These are phyloP conservation scores for Didymella exigua DNA, from an alignment of 2,329 filamentous ascomycete species.

Conservation along the genomic window DNA sequence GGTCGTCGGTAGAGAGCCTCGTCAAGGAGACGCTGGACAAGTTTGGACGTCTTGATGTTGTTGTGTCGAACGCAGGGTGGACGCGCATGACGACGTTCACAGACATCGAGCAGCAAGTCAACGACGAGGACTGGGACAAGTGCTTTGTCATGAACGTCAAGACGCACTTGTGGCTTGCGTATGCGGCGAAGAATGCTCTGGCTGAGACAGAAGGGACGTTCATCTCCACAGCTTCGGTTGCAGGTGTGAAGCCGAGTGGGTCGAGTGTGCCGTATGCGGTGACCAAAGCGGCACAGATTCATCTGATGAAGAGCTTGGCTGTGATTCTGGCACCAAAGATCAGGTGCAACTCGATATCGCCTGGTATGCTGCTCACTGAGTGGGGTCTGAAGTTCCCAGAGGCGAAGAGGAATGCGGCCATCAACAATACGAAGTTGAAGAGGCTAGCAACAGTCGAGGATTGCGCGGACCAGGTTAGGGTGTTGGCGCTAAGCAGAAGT, in stretches of 20 bases:
- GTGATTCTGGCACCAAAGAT: conserved; percentile 66
- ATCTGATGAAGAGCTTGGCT: conserved; percentile 69
- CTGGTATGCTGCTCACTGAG: conserved; percentile 67
- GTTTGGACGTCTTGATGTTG: conserved; percentile 57
- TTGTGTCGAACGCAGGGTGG: conserved; percentile 63
- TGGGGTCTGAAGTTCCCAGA: conserved; percentile 57
- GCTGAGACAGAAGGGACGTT: conserved; percentile 66
- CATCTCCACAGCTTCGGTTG: conserved; percentile 67
- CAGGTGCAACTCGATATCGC: conserved; percentile 68
- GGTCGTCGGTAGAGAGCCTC: conserved; percentile 50
- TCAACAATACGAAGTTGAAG: conserved; percentile 53
- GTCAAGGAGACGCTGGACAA: conserved; percentile 52
- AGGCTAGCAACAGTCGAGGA: conserved; percentile 61
- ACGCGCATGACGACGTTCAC: conserved; percentile 65
- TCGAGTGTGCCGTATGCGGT: conserved; percentile 75
- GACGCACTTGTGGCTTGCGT: conserved; percentile 58
- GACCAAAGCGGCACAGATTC: conserved; percentile 75
- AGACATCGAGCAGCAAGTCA: conserved; percentile 63
- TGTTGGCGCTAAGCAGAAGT: conserved; percentile 43
- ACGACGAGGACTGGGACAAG: conserved; percentile 68
- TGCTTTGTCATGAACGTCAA: conserved; percentile 69
- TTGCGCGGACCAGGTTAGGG: conserved; percentile 46
- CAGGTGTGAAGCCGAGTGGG: conserved; percentile 67
- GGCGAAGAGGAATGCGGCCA: conserved; percentile 51
- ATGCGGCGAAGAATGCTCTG: conserved; percentile 63